Evolutionary conservation across 805 yeast genomes (phyloP), one percentile per base, ranked within the genome.

Genomic region (Candida orba): DNA sequence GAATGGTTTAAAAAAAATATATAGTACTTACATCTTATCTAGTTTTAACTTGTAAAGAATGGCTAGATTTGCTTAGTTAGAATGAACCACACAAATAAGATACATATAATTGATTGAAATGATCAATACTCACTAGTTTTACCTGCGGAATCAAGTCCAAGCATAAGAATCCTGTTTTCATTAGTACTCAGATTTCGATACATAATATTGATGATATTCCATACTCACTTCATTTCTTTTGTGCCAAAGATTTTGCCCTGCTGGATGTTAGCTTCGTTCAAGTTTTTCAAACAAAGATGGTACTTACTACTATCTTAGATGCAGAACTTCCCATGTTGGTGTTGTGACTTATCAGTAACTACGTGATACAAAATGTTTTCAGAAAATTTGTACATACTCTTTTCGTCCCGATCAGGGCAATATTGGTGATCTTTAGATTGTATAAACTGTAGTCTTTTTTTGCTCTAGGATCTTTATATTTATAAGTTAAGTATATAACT

Each of bases 121-220:
- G 22, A 14, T n/a, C n/a, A 17, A 17, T 3, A 42, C 44, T 6
- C 18, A 42, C 44, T 76, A 2, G 96, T 88, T 64, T 88, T 89
- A 39, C 96, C 97, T 4, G 96, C 96, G 52, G 89, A 86, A 59
- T 90, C 96, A 46, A 89, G 73, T 6, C 96, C 96, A 50, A 89
- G 73, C 96, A 90, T 87, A 56, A 90, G 73, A 59, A 90, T 84
- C 52, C 81, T 69, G 43, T 20, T 20, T 20, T 20, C 22, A 20
- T 20, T 20, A 20, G 22, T 20, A 20, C 22, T 20, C 22, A 20
- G 22, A 20, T 20, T 20, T 4, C 5, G 5, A 20, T 5, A 20
- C 22, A 20, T 4, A 20, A 20, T 20, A 20, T 20, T 5, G 22
- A 20, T 20, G 5, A 35, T n/a, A n/a, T n/a, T n/a, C n/a, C n/a